Evolutionary conservation across 2,329 filamentous ascomycete genomes (phyloP), one percentile per base, ranked within the genome.

Genomic region (Simplicillium sp.): DNA sequence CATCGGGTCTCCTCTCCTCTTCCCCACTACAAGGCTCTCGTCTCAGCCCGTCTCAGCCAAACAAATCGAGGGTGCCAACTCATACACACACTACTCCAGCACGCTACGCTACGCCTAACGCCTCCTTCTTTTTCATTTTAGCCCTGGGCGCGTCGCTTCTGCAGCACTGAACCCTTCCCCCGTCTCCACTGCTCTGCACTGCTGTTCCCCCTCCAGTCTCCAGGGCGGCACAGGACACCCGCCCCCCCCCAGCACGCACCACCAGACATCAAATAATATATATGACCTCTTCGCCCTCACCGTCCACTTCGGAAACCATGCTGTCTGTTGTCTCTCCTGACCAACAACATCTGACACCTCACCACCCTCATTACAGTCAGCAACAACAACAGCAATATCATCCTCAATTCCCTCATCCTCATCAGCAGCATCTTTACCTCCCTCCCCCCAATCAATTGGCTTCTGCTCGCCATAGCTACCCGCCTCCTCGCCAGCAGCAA

Each of bases 351-450:
- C 20, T 25, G 20, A 9, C 20, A 25, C 6, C 9, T 25, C 20
- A 25, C 9, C 20, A 25, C 20, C 20, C 20, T 25, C 20, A 25
- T 13, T 16, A 34, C 12, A n/a, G 15, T 16, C 32, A 34, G 32
- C 32, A 34, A 11, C 34, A 17, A 11, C 34, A 36, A 5, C 34
- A 36, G 15, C 34, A 16, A 25, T 36, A 12, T 5, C 34, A n/a
- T 15, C 18, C 18, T 5, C 15, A 17, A 17, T 18, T 5, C 29
- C 31, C 40, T 34, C 33, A 38, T 35, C 36, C 31, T 15, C 36
- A 38, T 35, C 36, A 39, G 34, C 40, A 34, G 39, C 36, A n/a
- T 41, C 29, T 29, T 29, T n/a, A 34, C 38, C 38, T 37, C 39
- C 38, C 40, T 45, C 34, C 34, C 38, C 44, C 32, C 35, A 38